These are phyloP conservation scores for Rhizophora mangle DNA, from an alignment of 345 rosid genomes.

Conservation along the genomic window DNA sequence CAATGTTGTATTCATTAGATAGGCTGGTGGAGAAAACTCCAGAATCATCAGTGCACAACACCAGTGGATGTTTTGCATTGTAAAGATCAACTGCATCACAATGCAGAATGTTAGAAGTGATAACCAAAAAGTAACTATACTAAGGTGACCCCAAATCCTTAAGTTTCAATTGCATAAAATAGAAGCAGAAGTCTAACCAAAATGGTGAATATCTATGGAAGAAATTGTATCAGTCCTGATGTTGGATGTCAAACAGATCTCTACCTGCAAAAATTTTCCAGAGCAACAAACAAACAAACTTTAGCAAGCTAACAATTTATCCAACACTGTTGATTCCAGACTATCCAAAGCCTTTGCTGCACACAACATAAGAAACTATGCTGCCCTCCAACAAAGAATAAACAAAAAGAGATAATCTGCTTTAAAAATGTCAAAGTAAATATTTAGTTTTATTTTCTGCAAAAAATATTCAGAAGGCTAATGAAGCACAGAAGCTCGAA, in stretches of 20 bases:
- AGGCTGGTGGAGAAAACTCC: constrained; percentile 89
- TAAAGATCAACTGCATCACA: constrained; percentile 59
- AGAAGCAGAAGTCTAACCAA: constrained; percentile 46
- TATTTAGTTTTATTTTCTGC: neutral
- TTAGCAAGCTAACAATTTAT: neutral
- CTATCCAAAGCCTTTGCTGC: neutral
- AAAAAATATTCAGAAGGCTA: neutral
- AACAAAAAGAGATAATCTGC: neutral
- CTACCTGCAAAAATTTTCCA: constrained; percentile 60
- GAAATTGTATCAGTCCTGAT: constrained; percentile 71
- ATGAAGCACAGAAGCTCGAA: neutral
- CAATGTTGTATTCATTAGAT: constrained; percentile 62
- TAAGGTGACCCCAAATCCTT: neutral
- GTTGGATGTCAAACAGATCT: constrained; percentile 94
- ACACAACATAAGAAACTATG: neutral
- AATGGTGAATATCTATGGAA: constrained; percentile 85
- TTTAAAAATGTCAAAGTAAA: neutral
- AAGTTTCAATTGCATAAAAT: neutral
- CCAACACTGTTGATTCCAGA: neutral
- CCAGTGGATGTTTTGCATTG: constrained; percentile 64
- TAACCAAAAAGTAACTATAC: neutral
- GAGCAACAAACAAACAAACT: neutral
- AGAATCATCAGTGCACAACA: constrained; percentile 80
- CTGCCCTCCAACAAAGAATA: neutral
- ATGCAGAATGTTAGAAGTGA: neutral